A percentile compares a stretch with the other conserved stretches of the same genome.
phyloP scores from a whole-genome alignment of 768 basidiomycete species.

The Calocybe indica region DNA sequence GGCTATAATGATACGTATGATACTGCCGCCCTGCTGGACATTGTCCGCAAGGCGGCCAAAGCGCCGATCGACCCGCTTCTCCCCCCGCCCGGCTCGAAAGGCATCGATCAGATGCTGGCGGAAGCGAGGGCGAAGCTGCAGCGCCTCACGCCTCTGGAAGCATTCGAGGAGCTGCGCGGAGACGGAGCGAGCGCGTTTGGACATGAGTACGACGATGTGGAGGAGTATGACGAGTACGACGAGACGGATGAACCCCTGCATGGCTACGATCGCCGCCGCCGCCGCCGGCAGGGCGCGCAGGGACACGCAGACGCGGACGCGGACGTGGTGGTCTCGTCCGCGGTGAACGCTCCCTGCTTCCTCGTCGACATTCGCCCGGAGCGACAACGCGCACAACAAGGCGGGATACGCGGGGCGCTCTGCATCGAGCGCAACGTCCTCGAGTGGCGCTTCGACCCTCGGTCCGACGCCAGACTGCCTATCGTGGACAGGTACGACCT shows the following conservation, averaged over 20 bases:
- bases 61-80: slow-evolving; percentile 53
- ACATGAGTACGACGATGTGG: no score
- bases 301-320: no score
- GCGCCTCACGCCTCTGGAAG: slow-evolving; percentile 54
- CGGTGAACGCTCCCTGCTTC: slow-evolving; percentile 49
- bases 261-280: neutral
- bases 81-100: slow-evolving; percentile 61
- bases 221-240: no score
- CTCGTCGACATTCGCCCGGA: slow-evolving; percentile 75
- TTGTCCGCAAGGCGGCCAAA: slow-evolving; percentile 56
- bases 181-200: no score
- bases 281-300: no score
- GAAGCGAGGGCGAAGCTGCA: slow-evolving; percentile 59
- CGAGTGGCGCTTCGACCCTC: slow-evolving; percentile 79
- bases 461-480: slow-evolving; percentile 47
- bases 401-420: slow-evolving; percentile 62
- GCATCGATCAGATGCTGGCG: slow-evolving; percentile 51
- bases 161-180: slow-evolving; percentile 49
- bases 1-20: slow-evolving; percentile 23
- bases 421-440: slow-evolving; percentile 71
- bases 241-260: slow-evolving; percentile 29
- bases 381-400: slow-evolving; percentile 49
- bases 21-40: slow-evolving; percentile 62
- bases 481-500: slow-evolving; percentile 76
- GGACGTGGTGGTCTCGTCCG: no score